These are phyloP conservation scores for Tausonia pullulans DNA, from an alignment of 1,284 basidiomycete species.

Conservation along the genomic window DNA sequence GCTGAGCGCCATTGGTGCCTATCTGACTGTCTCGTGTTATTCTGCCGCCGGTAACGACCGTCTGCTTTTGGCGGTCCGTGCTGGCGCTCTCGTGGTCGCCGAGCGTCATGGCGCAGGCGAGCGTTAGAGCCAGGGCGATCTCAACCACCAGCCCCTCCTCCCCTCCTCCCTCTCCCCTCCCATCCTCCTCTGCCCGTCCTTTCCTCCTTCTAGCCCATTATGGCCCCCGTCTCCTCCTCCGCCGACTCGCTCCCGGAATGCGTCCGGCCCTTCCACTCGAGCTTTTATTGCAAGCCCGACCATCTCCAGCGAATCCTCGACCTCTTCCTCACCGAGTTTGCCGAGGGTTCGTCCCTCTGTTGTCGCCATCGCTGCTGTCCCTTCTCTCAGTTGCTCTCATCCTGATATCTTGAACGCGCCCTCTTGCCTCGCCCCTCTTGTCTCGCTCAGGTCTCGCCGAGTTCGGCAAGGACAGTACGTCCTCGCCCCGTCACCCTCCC, in stretches of 20 bases:
- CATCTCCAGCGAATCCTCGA: constrained; percentile 54
- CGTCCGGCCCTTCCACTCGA: not conserved
- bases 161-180: not conserved
- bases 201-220: not conserved
- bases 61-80: no score
- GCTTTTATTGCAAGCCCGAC: not conserved
- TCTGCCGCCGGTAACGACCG: no score
- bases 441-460: constrained; percentile 36
- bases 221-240: constrained; percentile 1
- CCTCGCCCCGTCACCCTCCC: no score
- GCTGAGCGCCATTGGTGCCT: no score
- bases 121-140: no score
- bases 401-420: not conserved
- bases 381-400: no score
- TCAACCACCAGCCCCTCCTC: not conserved
- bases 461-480: constrained; percentile 49
- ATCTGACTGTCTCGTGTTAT: no score
- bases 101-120: no score
- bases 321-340: constrained; percentile 66
- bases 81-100: no score
- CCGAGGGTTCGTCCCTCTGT: constrained; percentile 39
- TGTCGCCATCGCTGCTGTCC: no score
- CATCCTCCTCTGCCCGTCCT: not conserved
- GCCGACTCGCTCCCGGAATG: not conserved
- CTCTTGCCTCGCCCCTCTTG: not conserved